Conservation (phyloP, 2,329 filamentous ascomycete species). For the Trichoderma koningiopsis region DNA sequence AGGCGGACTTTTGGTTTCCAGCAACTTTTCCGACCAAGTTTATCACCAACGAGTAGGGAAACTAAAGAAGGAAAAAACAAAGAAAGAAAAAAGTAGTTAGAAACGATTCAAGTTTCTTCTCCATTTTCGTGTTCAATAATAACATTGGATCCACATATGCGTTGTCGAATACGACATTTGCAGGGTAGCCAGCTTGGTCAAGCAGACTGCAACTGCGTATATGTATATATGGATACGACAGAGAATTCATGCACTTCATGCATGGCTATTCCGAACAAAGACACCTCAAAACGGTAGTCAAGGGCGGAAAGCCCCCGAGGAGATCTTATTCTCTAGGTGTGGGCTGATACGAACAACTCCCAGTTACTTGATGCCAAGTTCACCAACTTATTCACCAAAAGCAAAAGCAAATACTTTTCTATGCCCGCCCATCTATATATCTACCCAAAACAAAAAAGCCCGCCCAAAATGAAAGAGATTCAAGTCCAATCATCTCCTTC, state of each 20-base stretch:
- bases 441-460: neutral
- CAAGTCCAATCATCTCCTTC: constrained; percentile 41
- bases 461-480: neutral
- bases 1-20: neutral
- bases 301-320: neutral
- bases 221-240: too few relatives aligned
- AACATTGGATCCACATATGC: neutral
- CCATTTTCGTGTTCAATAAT: neutral
- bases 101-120: neutral
- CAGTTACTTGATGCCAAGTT: neutral
- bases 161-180: neutral
- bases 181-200: neutral
- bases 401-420: neutral
- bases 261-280: neutral
- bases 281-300: neutral
- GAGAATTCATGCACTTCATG: neutral
- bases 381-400: neutral
- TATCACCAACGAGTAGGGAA: neutral
- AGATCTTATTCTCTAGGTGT: neutral
- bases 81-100: neutral
- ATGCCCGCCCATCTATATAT: neutral
- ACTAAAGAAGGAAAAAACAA: neutral
- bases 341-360: neutral
- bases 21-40: neutral
- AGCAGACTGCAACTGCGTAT: too few relatives aligned